Evolutionary conservation across 129 eudicot genomes (phyloP), one percentile per base, ranked within the genome.

Genomic region (Deinandra increscens): DNA sequence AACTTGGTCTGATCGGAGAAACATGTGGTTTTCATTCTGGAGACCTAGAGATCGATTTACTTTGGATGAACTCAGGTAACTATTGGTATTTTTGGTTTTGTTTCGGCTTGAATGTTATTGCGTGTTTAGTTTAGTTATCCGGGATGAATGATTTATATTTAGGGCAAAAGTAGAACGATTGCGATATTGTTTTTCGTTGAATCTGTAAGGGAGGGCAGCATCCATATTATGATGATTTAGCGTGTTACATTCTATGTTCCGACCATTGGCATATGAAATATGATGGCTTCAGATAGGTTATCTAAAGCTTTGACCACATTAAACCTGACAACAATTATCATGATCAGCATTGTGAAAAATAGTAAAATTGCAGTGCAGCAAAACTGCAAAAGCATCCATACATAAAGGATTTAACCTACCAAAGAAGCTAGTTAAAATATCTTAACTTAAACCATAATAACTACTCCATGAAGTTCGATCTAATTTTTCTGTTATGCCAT

Each of bases 1-100:
- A 29, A 71, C 55, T 36, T 17, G 70, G 44, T 56, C 46, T 76
- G 69, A 76, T 72, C 66, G 33, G 14, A 48, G 20, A 60, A 41
- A 72, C 82, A 88, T 88, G 95, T 88, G 95, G 95, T 73, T 82
- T 76, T 78, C 95, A 78, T 88, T 88, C 59, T 85, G 95, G 95
- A 78, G 88, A 82, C 74, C 95, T 68, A 75, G 81, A 54, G 85
- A 88, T 78, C 85, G 95, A 74, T 85, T 82, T 68, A 74, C 95
- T 14, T 70, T 88, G 64, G 91, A 82, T 50, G 88, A 85, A 80
- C 88, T 88, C 95, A 82, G 90, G 95, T 88, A 65, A 66, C 49
- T 34, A 0, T 71, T 61, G 23, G 1, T 60, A n/a, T 7, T 42
- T 67, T 18, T 2, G 1, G 42, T 46, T 15, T 7, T 0, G 46